Evolutionary conservation across 257 asterid species (phyloP).

Genomic region (Jaltomata sinuosa): DNA sequence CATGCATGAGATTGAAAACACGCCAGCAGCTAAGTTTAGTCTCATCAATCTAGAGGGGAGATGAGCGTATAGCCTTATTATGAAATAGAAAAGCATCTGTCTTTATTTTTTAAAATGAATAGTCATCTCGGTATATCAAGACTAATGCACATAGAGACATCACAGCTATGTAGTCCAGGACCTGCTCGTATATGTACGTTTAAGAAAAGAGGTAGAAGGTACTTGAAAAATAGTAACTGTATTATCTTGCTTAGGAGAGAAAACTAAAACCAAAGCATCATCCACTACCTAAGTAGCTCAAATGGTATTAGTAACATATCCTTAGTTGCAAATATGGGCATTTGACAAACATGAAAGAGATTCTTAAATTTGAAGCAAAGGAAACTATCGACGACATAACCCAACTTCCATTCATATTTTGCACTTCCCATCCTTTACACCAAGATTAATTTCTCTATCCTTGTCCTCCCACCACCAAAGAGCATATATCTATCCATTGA

Average conservation of each 20-base stretch:
- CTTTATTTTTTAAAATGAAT: not conserved
- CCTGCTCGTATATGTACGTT: not conserved
- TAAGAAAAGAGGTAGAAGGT: not conserved
- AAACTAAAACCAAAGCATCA: not conserved
- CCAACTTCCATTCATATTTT: not conserved
- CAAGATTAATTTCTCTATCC: not conserved
- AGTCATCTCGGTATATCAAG: not conserved
- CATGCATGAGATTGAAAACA: not conserved
- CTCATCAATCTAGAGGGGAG: not conserved
- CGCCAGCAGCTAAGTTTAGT: not conserved
- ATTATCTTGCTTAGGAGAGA: not conserved
- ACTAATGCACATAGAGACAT: not conserved
- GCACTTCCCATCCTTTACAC: not conserved
- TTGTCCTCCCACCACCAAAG: not conserved
- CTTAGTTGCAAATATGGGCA: not conserved
- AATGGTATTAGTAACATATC: not conserved
- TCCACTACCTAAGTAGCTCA: not conserved
- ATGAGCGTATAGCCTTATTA: not conserved
- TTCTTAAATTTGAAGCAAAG: not conserved
- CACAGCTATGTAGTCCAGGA: not conserved
- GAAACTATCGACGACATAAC: not conserved
- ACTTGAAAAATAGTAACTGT: not conserved
- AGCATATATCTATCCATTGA: not conserved
- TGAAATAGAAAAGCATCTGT: not conserved
- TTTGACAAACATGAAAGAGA: not conserved